Conservation (phyloP, 2,329 filamentous ascomycete genomes). For the Monosporascus sp. region DNA sequence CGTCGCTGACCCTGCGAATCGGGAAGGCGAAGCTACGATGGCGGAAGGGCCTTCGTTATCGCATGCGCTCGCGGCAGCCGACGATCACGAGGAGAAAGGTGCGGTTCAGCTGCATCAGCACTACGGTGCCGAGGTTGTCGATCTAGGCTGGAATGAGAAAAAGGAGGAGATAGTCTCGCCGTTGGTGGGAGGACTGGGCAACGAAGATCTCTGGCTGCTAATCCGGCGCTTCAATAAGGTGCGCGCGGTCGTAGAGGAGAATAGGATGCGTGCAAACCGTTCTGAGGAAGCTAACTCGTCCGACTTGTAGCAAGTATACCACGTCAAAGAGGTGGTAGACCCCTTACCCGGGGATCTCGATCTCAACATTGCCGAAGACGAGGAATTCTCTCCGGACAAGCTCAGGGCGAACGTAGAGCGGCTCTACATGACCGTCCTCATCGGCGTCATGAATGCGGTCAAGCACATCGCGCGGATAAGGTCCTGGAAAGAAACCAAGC, state of each 20-base stretch:
- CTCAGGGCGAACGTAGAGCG: conserved; percentile 71
- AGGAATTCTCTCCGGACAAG: conserved; percentile 82
- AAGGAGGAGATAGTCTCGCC: conserved; percentile 50
- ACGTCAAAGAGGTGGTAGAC: conserved; percentile 61
- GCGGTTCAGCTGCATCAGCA: conserved; percentile 39
- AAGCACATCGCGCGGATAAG: conserved; percentile 74
- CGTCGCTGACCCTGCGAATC: conserved; percentile 21
- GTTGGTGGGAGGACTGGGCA: conserved; percentile 61
- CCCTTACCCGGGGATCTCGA: conserved; percentile 64
- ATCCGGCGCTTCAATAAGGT: conserved; percentile 71
- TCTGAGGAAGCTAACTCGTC: conserved; percentile 15
- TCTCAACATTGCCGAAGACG: conserved; percentile 74
- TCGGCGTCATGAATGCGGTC: conserved; percentile 57
- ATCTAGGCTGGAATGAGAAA: conserved; percentile 65
- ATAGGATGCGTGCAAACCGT: not conserved
- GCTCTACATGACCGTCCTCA: conserved; percentile 72
- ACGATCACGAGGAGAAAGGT: conserved; percentile 38
- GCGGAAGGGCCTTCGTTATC: conserved; percentile 29
- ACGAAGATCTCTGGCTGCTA: conserved; percentile 69
- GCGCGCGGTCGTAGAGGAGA: not conserved
- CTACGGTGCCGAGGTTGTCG: conserved; percentile 50
- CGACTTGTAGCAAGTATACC: conserved; percentile 43
- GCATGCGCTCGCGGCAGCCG: conserved; percentile 36
- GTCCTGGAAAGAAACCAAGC: conserved; percentile 69
- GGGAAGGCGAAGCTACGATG: conserved; percentile 16